A percentile compares a stretch with the other conserved stretches of the same genome.
Evolutionary conservation across 345 rosid species (phyloP).

Genomic region (Firmiana major): DNA sequence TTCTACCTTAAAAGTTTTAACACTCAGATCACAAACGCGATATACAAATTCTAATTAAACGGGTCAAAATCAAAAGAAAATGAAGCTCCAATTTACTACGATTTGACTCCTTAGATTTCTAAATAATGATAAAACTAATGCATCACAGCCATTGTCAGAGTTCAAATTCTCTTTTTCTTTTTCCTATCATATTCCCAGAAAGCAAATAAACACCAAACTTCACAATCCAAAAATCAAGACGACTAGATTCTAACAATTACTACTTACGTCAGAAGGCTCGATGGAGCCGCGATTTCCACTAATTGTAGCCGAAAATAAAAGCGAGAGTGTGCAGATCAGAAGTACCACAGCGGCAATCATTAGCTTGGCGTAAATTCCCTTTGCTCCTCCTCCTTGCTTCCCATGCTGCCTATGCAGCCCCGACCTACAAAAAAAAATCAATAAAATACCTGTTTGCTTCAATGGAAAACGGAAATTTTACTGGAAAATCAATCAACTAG

Average conservation of each 20-base stretch:
- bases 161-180: background rate
- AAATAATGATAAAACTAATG: background rate
- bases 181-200: slow-evolving; percentile 12
- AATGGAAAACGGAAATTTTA: background rate
- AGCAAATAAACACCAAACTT: slow-evolving; percentile 20
- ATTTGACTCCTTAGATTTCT: background rate
- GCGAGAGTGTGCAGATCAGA: slow-evolving; percentile 71
- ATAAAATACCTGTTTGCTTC: background rate
- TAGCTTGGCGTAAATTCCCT: slow-evolving; percentile 56
- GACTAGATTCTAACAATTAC: background rate
- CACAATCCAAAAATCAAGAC: slow-evolving; percentile 1
- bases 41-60: background rate
- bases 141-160: background rate
- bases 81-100: background rate
- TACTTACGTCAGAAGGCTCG: slow-evolving; percentile 55
- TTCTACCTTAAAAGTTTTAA: background rate
- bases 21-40: background rate
- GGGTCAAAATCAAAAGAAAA: background rate
- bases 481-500: background rate
- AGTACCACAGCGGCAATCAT: slow-evolving; percentile 59
- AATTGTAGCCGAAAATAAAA: slow-evolving; percentile 51
- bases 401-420: slow-evolving; percentile 43
- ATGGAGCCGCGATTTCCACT: slow-evolving; percentile 39
- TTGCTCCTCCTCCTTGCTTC: slow-evolving; percentile 62
- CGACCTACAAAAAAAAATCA: slow-evolving; percentile 32